Percentiles rank a stretch among this genome's conserved stretches.
Evolutionary conservation across 768 basidiomycete genomes (phyloP).

Genomic region (Pisolithus microcarpus): DNA sequence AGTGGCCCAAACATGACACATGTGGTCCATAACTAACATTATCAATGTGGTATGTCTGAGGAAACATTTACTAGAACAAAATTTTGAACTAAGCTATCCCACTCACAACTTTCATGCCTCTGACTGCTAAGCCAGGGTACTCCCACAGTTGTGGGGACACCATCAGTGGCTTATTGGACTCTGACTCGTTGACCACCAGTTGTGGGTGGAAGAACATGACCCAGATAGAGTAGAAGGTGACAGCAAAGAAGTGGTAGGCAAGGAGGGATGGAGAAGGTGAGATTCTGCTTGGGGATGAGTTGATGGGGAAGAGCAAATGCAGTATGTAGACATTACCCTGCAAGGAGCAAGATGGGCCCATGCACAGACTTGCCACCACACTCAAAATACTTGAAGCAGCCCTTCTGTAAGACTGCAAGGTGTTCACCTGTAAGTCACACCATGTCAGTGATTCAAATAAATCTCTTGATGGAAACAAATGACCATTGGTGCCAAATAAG

Average conservation of each 20-base stretch:
- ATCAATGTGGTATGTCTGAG: background rate
- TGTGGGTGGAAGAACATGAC: constrained; percentile 68
- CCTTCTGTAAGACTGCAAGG: constrained; percentile 59
- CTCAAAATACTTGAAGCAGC: constrained; percentile 98
- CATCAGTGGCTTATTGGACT: constrained; percentile 32
- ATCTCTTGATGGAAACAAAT: constrained; percentile 16
- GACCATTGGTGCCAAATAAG: constrained; percentile 89
- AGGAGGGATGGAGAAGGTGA: constrained; percentile 74
- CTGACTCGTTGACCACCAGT: constrained; percentile 6
- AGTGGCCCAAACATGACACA: constrained; percentile 85
- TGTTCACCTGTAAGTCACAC: constrained; percentile 42
- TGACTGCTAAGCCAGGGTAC: constrained; percentile 61
- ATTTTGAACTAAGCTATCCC: too few species aligned
- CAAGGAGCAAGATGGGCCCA: constrained; percentile 84
- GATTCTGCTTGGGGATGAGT: constrained; percentile 41
- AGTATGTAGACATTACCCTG: constrained; percentile 52
- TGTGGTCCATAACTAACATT: constrained; percentile 76
- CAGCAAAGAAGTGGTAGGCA: constrained; percentile 88
- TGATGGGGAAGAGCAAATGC: background rate
- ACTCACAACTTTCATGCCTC: constrained; percentile 66
- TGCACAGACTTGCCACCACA: constrained; percentile 81
- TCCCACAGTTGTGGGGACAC: constrained; percentile 43
- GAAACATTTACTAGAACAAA: too few species aligned
- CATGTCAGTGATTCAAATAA: background rate
- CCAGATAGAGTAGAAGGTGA: constrained; percentile 94